Percentiles rank a stretch among this genome's conserved stretches.
These are phyloP conservation scores for Botrytis paeoniae DNA, from an alignment of 2,329 filamentous ascomycete species.

Conservation along the genomic window DNA sequence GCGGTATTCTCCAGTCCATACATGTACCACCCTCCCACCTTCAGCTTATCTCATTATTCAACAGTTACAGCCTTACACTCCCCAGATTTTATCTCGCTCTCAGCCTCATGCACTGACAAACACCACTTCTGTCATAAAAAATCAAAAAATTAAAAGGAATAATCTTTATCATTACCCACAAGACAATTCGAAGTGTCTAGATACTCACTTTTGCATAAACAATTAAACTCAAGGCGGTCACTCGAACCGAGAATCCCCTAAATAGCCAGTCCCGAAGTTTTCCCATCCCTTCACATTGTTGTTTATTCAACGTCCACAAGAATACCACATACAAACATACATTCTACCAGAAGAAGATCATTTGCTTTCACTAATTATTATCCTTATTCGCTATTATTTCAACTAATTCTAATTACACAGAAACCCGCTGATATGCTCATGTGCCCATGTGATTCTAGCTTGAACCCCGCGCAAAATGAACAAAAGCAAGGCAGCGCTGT, in stretches of 20 bases:
- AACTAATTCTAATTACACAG: neutral
- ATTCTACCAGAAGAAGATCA: neutral
- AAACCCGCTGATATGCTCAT: constrained; percentile 1
- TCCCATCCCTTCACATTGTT: neutral
- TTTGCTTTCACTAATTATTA: neutral
- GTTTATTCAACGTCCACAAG: neutral
- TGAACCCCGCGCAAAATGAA: neutral
- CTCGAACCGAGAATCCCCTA: constrained; percentile 4
- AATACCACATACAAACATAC: neutral
- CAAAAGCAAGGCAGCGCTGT: neutral
- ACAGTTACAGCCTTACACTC: neutral
- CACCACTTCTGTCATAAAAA: neutral
- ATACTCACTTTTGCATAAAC: neutral
- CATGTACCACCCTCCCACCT: neutral
- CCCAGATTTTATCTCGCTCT: neutral
- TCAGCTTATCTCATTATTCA: neutral
- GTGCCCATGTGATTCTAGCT: neutral
- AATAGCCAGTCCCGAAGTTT: neutral
- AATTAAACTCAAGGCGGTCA: neutral
- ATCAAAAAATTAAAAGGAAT: neutral
- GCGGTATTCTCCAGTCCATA: neutral
- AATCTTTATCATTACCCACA: too few relatives aligned
- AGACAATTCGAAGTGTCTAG: neutral
- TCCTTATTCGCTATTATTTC: neutral
- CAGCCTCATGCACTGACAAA: neutral